These are phyloP conservation scores for Saccharomycopsis olivae DNA, from an alignment of 805 yeast species.

Conservation along the genomic window DNA sequence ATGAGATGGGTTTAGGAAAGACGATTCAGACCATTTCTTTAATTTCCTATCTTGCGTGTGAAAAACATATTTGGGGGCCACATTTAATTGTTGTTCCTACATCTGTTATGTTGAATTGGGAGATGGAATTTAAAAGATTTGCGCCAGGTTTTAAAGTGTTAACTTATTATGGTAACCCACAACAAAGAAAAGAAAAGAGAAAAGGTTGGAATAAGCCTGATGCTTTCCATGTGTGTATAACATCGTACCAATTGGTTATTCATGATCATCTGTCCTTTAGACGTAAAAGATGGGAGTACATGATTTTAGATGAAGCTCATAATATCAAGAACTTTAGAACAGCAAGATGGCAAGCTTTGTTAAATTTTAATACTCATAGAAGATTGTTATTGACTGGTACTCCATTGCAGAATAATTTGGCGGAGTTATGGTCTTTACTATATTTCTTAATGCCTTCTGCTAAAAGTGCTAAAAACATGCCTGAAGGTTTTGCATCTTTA, in stretches of 20 bases:
- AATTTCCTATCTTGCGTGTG: constrained; percentile 94
- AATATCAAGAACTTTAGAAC: constrained; percentile 94
- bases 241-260: constrained; percentile 94
- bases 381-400: constrained; percentile 90
- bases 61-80: constrained; percentile 81
- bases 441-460: constrained; percentile 88
- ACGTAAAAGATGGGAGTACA: constrained; percentile 87
- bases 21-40: constrained; percentile 93
- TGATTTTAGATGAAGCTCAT: constrained; percentile 97
- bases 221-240: constrained; percentile 92
- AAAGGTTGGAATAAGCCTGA: constrained; percentile 97
- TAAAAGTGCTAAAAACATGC: constrained; percentile 79
- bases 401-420: constrained; percentile 88
- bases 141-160: constrained; percentile 96
- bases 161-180: constrained; percentile 87
- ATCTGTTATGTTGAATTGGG: constrained; percentile 96
- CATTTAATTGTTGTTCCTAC: constrained; percentile 96
- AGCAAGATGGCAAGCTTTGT: constrained; percentile 91
- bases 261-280: constrained; percentile 96
- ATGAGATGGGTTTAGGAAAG: constrained; percentile 97
- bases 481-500: constrained; percentile 91
- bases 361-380: constrained; percentile 88
- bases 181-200: constrained; percentile 91
- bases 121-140: constrained; percentile 96
- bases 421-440: constrained; percentile 91